Evolutionary conservation across 805 yeast species (phyloP), one percentile per base, ranked within the genome.

Genomic region (Martiniozyma abietophila): DNA sequence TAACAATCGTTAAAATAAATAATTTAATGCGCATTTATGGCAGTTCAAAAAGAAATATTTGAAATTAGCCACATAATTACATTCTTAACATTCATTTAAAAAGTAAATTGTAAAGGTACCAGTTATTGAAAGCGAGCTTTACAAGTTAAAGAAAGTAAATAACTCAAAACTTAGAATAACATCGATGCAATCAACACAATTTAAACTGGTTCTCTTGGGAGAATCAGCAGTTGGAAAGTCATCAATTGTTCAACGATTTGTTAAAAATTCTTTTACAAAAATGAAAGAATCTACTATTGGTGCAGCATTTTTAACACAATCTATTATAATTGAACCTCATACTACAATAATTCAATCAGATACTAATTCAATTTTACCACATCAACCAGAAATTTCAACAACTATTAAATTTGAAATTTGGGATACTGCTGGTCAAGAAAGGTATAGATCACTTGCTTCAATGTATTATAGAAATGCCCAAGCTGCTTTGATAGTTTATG

Each of bases 381-480:
- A 3, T 17, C 9, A 10, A 11, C 29, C 22, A 15, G 9, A 25
- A 3, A 18, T 17, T 3, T 33, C 22, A 5, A 22, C 25, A 6
- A 32, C 24, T 1, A 69, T 80, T 27, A 79, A 80, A 52, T 71
- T 79, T 45, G 92, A 81, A 50, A 79, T 81, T 34, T 81, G 92
- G 94, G 94, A 81, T 51, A 45, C 49, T 4, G 49, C 49, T 0
- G 92, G 94, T 6, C 92, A 81, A 53, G 92, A 81, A 48, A 59
- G 94, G 36, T 81, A 80, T 49, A 69, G 80, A 42, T 74, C 84
- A 0, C 60, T 81, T 44, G 83, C 89, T 4, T 86, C 89, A 20
- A 81, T 81, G 86, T 81, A 81, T 57, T 81, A 81, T 54, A 56
- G 94, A 45, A 79, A 79, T 49, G 81, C 88, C 18, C 80, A 81